These are phyloP conservation scores for Ramaria rubella DNA, from an alignment of 768 basidiomycete genomes.

Conservation along the genomic window DNA sequence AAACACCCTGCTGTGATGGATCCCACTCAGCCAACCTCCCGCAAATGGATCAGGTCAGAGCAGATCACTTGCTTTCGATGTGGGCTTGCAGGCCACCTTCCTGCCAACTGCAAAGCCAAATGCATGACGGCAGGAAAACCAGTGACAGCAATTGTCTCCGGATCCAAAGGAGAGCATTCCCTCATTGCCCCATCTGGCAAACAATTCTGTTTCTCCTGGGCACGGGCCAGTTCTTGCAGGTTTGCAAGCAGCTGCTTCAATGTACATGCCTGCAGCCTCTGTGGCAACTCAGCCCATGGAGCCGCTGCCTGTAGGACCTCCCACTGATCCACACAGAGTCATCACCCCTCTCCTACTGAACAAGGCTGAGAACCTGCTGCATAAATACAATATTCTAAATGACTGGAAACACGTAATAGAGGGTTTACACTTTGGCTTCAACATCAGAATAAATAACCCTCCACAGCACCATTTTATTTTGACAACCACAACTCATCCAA, in stretches of 20 bases:
- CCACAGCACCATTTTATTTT: slow-evolving; percentile 14
- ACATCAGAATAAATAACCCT: not conserved
- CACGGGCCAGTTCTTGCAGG: slow-evolving; percentile 15
- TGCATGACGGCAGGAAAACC: slow-evolving; percentile 25
- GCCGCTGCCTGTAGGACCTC: slow-evolving; percentile 21
- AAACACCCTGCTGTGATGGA: not conserved
- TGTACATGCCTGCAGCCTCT: slow-evolving; percentile 29
- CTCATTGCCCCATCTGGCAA: slow-evolving; percentile 18
- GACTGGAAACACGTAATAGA: slow-evolving; percentile 26
- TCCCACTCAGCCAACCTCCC: not conserved
- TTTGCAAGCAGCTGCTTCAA: slow-evolving; percentile 17
- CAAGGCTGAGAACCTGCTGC: slow-evolving; percentile 13
- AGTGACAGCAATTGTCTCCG: slow-evolving; percentile 10
- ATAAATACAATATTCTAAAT: slow-evolving; percentile 12
- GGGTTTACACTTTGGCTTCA: slow-evolving; percentile 19
- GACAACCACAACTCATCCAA: slow-evolving; percentile 30
- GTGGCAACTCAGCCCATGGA: slow-evolving; percentile 22
- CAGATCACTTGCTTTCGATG: slow-evolving; percentile 25
- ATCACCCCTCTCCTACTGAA: slow-evolving; percentile 27
- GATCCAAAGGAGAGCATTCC: slow-evolving; percentile 15
- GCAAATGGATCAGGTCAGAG: not conserved
- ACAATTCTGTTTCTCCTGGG: slow-evolving; percentile 26
- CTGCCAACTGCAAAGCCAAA: no score
- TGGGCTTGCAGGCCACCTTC: slow-evolving; percentile 21
- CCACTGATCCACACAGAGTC: slow-evolving; percentile 26